phyloP scores from a whole-genome alignment of 2,329 filamentous ascomycete genomes.

The Diaporthe velutina region DNA sequence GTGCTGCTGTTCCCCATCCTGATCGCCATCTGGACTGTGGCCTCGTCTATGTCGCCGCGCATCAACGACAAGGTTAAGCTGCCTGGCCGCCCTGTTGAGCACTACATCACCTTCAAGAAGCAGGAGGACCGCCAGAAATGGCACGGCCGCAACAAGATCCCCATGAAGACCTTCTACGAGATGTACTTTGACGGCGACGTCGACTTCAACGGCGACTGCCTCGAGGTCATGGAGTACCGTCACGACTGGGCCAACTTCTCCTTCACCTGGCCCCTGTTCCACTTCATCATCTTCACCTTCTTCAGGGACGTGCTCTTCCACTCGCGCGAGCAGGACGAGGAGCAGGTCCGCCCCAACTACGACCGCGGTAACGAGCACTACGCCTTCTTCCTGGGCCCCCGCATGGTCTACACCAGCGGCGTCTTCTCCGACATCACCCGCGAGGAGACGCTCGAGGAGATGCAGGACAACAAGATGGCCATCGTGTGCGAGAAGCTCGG shows the following conservation, averaged over 20 bases:
- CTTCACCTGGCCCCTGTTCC: constrained; percentile 87
- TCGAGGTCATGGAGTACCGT: constrained; percentile 91
- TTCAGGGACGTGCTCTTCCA: constrained; percentile 93
- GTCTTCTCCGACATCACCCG: constrained; percentile 87
- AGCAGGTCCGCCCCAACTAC: constrained; percentile 97
- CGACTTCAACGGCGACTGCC: constrained; percentile 92
- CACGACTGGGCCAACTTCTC: constrained; percentile 97
- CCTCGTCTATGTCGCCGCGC: constrained; percentile 85
- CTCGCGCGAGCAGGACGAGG: constrained; percentile 93
- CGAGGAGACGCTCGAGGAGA: constrained; percentile 92
- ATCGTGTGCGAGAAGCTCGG: constrained; percentile 96
- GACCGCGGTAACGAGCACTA: constrained; percentile 99
- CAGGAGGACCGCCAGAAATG: constrained; percentile 72
- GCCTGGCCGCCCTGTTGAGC: constrained; percentile 87
- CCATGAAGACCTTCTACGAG: constrained; percentile 94
- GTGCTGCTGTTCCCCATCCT: constrained; percentile 85
- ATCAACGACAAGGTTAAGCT: constrained; percentile 92
- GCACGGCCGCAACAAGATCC: constrained; percentile 82
- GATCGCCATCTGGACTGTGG: constrained; percentile 83
- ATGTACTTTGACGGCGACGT: constrained; percentile 97
- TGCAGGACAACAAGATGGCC: constrained; percentile 97
- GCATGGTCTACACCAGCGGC: constrained; percentile 98
- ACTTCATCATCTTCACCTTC: constrained; percentile 88
- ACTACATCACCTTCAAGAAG: constrained; percentile 88
- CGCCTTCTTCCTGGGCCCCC: constrained; percentile 96